These are phyloP conservation scores for Saccharomycodes ludwigii DNA, from an alignment of 805 yeast genomes.

Conservation along the genomic window DNA sequence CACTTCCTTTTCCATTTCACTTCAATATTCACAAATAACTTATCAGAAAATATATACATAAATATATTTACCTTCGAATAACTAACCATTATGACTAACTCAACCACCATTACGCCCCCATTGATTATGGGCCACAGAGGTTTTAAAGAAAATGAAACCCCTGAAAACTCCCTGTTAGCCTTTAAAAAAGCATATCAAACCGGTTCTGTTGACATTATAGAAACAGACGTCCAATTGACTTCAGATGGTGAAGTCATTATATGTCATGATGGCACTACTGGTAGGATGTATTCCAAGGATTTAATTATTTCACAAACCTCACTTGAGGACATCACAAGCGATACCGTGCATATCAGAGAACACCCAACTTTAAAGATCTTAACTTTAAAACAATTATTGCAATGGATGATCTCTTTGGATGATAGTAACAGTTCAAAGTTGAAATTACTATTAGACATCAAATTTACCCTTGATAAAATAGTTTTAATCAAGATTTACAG, in stretches of 20 bases:
- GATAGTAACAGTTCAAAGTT: conserved; percentile 19
- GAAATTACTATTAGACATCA: conserved; percentile 39
- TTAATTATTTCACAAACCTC: no score
- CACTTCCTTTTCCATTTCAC: no score
- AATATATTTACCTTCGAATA: no score
- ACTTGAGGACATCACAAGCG: no score
- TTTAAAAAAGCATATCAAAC: conserved; percentile 35
- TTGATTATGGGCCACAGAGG: conserved; percentile 24
- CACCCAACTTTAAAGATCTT: conserved; percentile 28
- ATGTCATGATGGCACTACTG: conserved; percentile 40
- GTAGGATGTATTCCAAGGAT: conserved; percentile 34
- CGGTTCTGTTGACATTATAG: conserved; percentile 32
- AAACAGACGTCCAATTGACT: conserved; percentile 45
- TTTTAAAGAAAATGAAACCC: conserved; percentile 22
- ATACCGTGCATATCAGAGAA: no score
- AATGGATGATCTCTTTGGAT: conserved; percentile 25
- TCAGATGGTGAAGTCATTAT: conserved; percentile 41
- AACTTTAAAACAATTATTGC: conserved; percentile 28
- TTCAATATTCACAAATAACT: no score
- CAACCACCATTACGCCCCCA: conserved; percentile 1
- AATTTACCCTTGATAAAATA: conserved; percentile 32
- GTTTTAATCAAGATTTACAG: conserved; percentile 29
- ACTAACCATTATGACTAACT: no score
- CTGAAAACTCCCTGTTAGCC: conserved; percentile 36
- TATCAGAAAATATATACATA: no score